Base-by-base conservation (phyloP, 2,329 filamentous ascomycete species). In the Hypoxylon sp. region DNA sequence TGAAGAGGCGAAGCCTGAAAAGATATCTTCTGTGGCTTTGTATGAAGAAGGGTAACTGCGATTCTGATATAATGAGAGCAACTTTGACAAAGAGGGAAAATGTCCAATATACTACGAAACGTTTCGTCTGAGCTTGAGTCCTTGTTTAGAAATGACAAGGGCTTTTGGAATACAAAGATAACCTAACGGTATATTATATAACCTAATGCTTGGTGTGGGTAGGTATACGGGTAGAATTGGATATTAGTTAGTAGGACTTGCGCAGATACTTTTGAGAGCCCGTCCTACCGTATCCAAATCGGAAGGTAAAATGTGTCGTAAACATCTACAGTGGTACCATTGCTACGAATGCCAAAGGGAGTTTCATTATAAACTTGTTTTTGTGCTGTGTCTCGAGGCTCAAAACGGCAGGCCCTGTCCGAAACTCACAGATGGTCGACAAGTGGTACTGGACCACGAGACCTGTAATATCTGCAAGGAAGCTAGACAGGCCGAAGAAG, bases 301-400 rank as follows among this genome's bases (percentile, higher is more conserved):
- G 14, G 16, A 46, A 26, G 18, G 36, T 5, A 67, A 54, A 16
- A 70, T 70, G 68, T 70, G 68, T 32, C 49, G 26, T 20, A 12
- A 20, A 3, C 16, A 54, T 40, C 33, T 12, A 36, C 49, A 55
- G 33, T 60, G 52, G 16, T 53, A 28, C 2, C 65, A 67, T 14
- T 70, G 68, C 52, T 65, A 65, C 30, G 65, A 69, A 26, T 70
- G 68, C 45, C 65, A 67, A 11, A 24, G 30, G n/a, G 33, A 40
- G 6, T 70, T 53, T 40, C 7, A 33, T 26, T 20, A 60, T n/a
- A 53, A 9, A 12, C 14, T 40, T 11, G 28, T 48, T 20, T 28
- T 26, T 11, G 55, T n/a, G 20, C 38, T 53, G 2, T 70, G 68
- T 16, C 42, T 59, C 12, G 45, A 55, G 11, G 52, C 42, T 24